Base-by-base conservation (phyloP, 176 grass and related monocot species). In the Miscanthus lutarioriparius region DNA sequence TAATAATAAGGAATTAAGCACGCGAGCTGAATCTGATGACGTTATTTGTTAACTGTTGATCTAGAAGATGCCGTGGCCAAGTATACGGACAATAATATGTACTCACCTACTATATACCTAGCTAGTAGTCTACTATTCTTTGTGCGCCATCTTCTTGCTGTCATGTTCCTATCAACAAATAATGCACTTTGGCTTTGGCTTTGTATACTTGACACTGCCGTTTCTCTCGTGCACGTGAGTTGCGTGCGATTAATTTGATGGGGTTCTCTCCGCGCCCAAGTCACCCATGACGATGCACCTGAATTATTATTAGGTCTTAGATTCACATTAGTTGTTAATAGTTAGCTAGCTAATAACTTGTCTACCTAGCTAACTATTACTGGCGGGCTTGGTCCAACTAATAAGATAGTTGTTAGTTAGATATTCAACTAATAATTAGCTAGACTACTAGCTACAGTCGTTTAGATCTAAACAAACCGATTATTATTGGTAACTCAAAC, bases 121-220 rank as follows among this genome's bases (percentile, higher is more conserved):
- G 41, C 70, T 73, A 44, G 19, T n/a, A 20, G 6, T 67, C n/a
- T n/a, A n/a, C 28, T 36, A 37, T 44, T 78, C 43, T 66, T 25
- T 48, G 27, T 3, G 43, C 11, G n/a, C n/a, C n/a, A n/a, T n/a
- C 44, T 54, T 12, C 44, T 58, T 53, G 33, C n/a, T 28, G 66
- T 58, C 80, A 22, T 51, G 30, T 68, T 80, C 8, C 43, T 80
- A 36, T 51, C 78, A 39, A 41, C 66, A 67, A n/a, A 71, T 61
- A 41, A 19, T 59, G 67, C 80, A 59, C 8, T 81, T 26, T 68
- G 78, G 12, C 64, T 69, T 80, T 66, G 77, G 41, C 59, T 80
- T 78, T 81, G 64, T n/a, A n/a, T 7, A 13, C 33, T 58, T 82
- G 67, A 71, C 67, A 58, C 33, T 71, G 66, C 47, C 65, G 19